Evolutionary conservation across 192 early-diverging fungal genomes (phyloP).

Genomic region (Spizellomyces punctatus): DNA sequence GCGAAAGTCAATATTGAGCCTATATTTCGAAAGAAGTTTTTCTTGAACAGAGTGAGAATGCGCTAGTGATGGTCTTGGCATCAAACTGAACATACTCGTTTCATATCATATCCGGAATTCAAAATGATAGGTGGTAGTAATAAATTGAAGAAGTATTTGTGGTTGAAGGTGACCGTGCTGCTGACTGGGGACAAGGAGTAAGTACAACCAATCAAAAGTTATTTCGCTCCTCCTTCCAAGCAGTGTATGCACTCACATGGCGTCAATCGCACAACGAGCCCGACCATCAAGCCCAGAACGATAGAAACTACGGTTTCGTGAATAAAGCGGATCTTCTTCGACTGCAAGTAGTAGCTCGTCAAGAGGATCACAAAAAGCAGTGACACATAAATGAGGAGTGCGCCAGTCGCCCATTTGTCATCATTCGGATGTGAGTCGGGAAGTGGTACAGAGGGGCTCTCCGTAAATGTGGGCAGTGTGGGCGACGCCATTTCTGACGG

Average conservation of each 20-base stretch:
- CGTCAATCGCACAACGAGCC: constrained; percentile 35
- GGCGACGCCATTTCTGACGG: no score
- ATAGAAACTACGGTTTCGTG: constrained; percentile 98
- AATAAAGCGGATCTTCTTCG: constrained; percentile 81
- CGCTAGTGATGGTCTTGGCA: not conserved
- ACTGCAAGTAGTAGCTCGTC: constrained; percentile 87
- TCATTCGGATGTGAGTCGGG: not conserved
- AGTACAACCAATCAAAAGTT: no score
- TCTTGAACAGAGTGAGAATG: constrained; percentile 36
- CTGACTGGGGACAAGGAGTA: constrained; percentile 24
- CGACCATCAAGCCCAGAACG: constrained; percentile 71
- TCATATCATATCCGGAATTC: constrained; percentile 94
- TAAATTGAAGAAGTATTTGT: constrained; percentile 93
- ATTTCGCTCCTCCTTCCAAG: no score
- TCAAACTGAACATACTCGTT: constrained; percentile 61
- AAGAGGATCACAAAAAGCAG: constrained; percentile 84
- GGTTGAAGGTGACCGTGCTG: constrained; percentile 88
- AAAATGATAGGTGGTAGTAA: constrained; percentile 96
- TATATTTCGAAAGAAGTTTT: constrained; percentile 85
- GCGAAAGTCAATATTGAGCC: constrained; percentile 92
- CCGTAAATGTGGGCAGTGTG: no score
- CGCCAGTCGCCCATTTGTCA: not conserved
- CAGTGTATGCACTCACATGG: not conserved
- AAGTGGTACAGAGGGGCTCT: no score
- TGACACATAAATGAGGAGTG: constrained; percentile 73